Base-by-base conservation (phyloP, 2,329 filamentous ascomycete species). In the Aspergillus japonicus region DNA sequence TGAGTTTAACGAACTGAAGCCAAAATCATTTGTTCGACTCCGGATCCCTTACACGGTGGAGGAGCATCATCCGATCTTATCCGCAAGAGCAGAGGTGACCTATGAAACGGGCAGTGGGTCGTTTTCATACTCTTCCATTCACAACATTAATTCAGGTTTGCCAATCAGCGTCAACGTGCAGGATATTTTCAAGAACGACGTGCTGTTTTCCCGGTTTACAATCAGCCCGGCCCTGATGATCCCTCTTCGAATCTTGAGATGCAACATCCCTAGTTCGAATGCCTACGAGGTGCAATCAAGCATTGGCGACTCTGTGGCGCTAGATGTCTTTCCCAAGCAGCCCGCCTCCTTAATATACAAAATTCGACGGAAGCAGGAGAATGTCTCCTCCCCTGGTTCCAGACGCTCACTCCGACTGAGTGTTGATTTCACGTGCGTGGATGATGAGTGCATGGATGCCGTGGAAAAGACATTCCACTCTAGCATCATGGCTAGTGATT, bases 161-260 rank as follows among this genome's bases (percentile, higher is more conserved):
- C 91, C 92, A 0, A 82, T 99, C 3, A 93, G 94, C 3, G 95
- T 99, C 63, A 98, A 98, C 65, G 95, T 99, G 5, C 93, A 98
- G 69, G 95, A 99, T 68, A 86, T 96, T 29, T 98, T 98, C 80
- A 96, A 96, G 72, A 87, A 91, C 63, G 80, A 87, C 7, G 83
- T 86, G 0, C 82, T 98, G 0, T 95, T 95, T 70, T 97, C 93
- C 0, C 89, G 89, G 10, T 99, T 99, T 73, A 96, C 91, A 14
- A 89, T 99, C 55, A 92, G 91, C 12, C 92, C 93, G 0, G 89
- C 91, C 1, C 91, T 83, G 58, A 74, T 85, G 24, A 87, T 89
- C 31, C 95, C 95, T 0, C 75, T 98, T 10, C 85, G 89, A 4
- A 78, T 99, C 6, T 82, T 90, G 50, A 84, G 84, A 56, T 91